Evolutionary conservation across 805 yeast species (phyloP), one percentile per base, ranked within the genome.

Genomic region (Schizosaccharomyces japonicus): DNA sequence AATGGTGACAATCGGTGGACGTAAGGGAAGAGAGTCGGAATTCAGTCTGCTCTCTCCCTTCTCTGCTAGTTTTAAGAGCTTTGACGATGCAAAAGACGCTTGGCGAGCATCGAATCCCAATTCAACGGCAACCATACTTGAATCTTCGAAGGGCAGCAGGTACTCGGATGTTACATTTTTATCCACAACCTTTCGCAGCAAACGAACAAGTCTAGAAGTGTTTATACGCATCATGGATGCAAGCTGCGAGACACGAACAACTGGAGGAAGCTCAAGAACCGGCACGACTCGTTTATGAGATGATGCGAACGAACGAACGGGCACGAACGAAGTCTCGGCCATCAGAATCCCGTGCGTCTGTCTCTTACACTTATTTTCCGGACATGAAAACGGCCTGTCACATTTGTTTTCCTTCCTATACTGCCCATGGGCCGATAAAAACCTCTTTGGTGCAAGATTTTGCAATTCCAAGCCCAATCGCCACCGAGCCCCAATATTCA

Each of bases 1-100:
- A 47, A 90, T 81, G 0, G 98, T 85, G 4, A 90, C 95, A 23
- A 90, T 78, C 0, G 98, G 98, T 0, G 98, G 84, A 53, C 96
- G 66, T 5, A 76, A 67, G 42, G 72, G 73, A 52, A 78, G 59
- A 21, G 62, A 56, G 5, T 63, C 62, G 28, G 42, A 36, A 13
- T 17, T n/a, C 2, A 5, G 17, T n/a, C n/a, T n/a, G n/a, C n/a
- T n/a, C 68, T 1, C 63, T 67, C 0, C 80, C 72, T 1, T 64
- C 58, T 6, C 51, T 15, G 19, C 48, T 4, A 17, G 26, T 49
- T 33, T 28, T 0, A 75, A 72, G 13, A 71, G 67, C 28, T 57
- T 54, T 44, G 51, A 54, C 15, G 82, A 74, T 52, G 76, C 73
- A 47, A 78, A 61, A 51, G 74, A 69, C 45, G 75, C 79, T 50